Conservation (phyloP, 2,329 filamentous ascomycete genomes). For the Ceratocystis variospora region DNA sequence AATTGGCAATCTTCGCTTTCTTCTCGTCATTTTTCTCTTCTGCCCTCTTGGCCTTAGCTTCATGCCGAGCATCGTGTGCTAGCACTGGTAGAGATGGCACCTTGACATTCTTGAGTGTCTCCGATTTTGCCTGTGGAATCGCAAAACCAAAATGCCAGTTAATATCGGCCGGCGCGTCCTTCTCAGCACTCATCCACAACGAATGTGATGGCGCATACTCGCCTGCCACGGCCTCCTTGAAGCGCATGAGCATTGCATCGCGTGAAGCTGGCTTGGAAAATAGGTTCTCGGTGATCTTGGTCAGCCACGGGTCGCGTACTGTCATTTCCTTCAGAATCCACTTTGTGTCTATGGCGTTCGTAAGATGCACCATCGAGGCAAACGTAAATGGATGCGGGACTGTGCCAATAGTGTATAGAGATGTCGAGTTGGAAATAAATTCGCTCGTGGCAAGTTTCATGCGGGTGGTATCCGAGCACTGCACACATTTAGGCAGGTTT, state of each 20-base stretch:
- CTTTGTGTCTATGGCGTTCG: slow-evolving; percentile 44
- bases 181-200: slow-evolving; percentile 69
- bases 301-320: slow-evolving; percentile 66
- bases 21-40: not conserved
- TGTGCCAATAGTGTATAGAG: slow-evolving; percentile 66
- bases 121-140: slow-evolving; percentile 41
- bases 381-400: slow-evolving; percentile 88
- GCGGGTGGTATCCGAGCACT: slow-evolving; percentile 52
- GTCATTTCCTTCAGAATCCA: slow-evolving; percentile 52
- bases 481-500: slow-evolving; percentile 58
- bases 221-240: slow-evolving; percentile 72
- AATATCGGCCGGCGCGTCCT: slow-evolving; percentile 51
- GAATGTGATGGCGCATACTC: slow-evolving; percentile 44
- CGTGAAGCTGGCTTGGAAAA: slow-evolving; percentile 37
- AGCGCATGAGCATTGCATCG: slow-evolving; percentile 51
- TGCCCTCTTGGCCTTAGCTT: slow-evolving; percentile 8
- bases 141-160: slow-evolving; percentile 85
- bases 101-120: slow-evolving; percentile 17
- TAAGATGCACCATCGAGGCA: slow-evolving; percentile 50
- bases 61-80: slow-evolving; percentile 25
- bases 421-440: slow-evolving; percentile 56
- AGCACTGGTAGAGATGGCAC: slow-evolving; percentile 31
- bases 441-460: slow-evolving; percentile 54
- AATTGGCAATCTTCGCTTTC: not conserved
- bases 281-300: slow-evolving; percentile 53